Base-by-base conservation (phyloP, 768 basidiomycete species). In the Cystoderma amianthinum region DNA sequence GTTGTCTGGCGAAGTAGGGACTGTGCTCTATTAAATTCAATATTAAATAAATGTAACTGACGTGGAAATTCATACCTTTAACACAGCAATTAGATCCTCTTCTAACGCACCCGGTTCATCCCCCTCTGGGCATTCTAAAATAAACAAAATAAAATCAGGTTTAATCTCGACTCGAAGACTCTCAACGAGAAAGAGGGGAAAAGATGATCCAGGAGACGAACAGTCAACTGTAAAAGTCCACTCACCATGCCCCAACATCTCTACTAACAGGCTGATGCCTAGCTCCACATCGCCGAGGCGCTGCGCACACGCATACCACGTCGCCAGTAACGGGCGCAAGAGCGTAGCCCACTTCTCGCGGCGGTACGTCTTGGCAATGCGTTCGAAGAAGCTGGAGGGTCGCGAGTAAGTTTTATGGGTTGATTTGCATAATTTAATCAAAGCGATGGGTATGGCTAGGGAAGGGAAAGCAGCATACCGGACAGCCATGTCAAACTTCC, bases 321-420 rank as follows among this genome's bases (percentile, higher is more conserved):
- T 79, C 25, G 69, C 65, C 33, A 94, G 68, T 9, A 96, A 74
- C 5, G 88, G 79, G 36, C 71, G 71, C 12, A 95, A 70, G 64
- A 96, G 74, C 0, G 73, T 55, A 6, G 68, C 65, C 93, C 93
- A 98, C 38, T 74, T 69, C 58, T 97, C 93, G 38, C 77, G 69
- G n/a, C 85, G 78, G 55, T 96, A 97, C 0, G 82, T 85, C 57
- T 80, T 85, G 1, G 86, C 83, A 44, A 97, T 95, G 12, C 93
- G 80, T 55, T 95, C 94, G 58, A 92, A 91, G 63, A 95, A 98
- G 36, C 89, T 94, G 47, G 12, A 4, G 28, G 18, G n/a, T n/a
- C n/a, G n/a, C n/a, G n/a, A n/a, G n/a, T n/a, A n/a, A n/a, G n/a
- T n/a, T n/a, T n/a, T n/a, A n/a, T n/a, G n/a, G n/a, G n/a, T n/a